Evolutionary conservation across 192 early-diverging fungal genomes (phyloP).

Genomic region (Jimgerdemannia lactiflua): DNA sequence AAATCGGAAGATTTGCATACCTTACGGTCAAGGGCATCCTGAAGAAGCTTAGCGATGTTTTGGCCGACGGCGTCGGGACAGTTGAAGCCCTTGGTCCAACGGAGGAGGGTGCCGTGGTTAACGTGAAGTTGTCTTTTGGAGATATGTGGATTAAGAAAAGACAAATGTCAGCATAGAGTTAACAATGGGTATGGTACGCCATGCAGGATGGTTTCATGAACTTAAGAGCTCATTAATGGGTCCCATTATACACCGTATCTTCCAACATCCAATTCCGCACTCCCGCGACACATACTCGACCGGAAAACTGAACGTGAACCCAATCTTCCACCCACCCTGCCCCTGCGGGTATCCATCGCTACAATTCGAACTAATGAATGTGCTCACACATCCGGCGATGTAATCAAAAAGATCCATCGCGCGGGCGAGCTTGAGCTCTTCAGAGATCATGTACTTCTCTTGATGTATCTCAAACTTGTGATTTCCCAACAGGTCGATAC

Average conservation of each 20-base stretch:
- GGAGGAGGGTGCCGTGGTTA: slow-evolving; percentile 49
- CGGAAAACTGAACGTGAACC: slow-evolving; percentile 97
- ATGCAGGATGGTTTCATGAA: too few relatives aligned
- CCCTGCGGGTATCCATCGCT: slow-evolving; percentile 37
- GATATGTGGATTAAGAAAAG: not conserved
- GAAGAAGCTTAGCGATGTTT: slow-evolving; percentile 74
- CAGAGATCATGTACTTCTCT: slow-evolving; percentile 70
- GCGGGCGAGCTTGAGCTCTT: slow-evolving; percentile 55
- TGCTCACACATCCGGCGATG: slow-evolving; percentile 80
- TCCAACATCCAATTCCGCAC: too few relatives aligned
- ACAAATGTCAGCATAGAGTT: not conserved
- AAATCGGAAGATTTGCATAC: slow-evolving; percentile 48
- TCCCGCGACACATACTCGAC: slow-evolving; percentile 31
- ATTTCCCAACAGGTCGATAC: slow-evolving; percentile 73
- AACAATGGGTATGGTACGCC: too few relatives aligned
- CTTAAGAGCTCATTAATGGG: too few relatives aligned
- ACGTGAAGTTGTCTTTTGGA: slow-evolving; percentile 30
- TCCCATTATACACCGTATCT: too few relatives aligned
- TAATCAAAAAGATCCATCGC: slow-evolving; percentile 71
- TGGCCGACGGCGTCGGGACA: slow-evolving; percentile 66
- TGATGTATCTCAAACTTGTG: slow-evolving; percentile 72
- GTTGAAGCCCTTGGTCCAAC: slow-evolving; percentile 84
- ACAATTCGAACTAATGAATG: slow-evolving; percentile 65
- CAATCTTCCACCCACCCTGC: slow-evolving; percentile 43
- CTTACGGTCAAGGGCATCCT: slow-evolving; percentile 68